Evolutionary conservation across 2,329 filamentous ascomycete genomes (phyloP).

Genomic region (Verticillium albo-atrum): DNA sequence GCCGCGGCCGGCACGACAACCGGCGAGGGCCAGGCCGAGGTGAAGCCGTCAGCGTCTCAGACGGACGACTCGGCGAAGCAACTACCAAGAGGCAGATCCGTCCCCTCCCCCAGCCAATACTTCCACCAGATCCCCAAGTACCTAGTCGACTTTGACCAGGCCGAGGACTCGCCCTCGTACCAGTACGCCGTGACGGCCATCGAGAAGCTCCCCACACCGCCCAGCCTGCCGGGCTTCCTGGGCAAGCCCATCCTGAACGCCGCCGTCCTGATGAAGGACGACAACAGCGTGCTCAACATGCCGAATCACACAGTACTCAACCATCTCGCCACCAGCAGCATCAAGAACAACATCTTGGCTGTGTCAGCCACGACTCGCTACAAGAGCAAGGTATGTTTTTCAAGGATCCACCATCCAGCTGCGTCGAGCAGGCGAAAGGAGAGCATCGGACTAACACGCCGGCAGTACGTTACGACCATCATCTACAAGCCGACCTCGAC

Average conservation of each 20-base stretch:
- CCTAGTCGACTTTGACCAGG: constrained; percentile 78
- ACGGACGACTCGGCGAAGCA: constrained; percentile 38
- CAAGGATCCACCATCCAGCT: no score
- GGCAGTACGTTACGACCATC: constrained; percentile 91
- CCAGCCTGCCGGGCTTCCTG: constrained; percentile 82
- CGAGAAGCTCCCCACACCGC: constrained; percentile 76
- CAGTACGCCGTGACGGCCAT: constrained; percentile 71
- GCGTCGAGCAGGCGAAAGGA: not conserved
- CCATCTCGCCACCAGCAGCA: constrained; percentile 94
- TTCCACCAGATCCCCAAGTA: constrained; percentile 76
- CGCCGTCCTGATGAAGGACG: constrained; percentile 89
- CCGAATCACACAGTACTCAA: constrained; percentile 97
- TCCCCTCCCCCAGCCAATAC: constrained; percentile 56
- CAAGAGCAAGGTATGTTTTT: constrained; percentile 82
- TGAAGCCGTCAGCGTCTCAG: constrained; percentile 25
- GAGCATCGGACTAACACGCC: not conserved
- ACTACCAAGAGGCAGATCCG: constrained; percentile 48
- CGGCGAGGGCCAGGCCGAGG: constrained; percentile 22
- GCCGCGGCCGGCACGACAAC: constrained; percentile 21
- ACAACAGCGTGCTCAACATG: constrained; percentile 94
- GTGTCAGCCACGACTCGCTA: constrained; percentile 97
- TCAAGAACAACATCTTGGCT: constrained; percentile 92
- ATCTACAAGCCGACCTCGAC: constrained; percentile 84
- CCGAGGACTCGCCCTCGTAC: constrained; percentile 72
- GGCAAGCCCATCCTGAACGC: constrained; percentile 94